These are phyloP conservation scores for Ganoderma lingzhi DNA, from an alignment of 1,284 basidiomycete species.

Conservation along the genomic window DNA sequence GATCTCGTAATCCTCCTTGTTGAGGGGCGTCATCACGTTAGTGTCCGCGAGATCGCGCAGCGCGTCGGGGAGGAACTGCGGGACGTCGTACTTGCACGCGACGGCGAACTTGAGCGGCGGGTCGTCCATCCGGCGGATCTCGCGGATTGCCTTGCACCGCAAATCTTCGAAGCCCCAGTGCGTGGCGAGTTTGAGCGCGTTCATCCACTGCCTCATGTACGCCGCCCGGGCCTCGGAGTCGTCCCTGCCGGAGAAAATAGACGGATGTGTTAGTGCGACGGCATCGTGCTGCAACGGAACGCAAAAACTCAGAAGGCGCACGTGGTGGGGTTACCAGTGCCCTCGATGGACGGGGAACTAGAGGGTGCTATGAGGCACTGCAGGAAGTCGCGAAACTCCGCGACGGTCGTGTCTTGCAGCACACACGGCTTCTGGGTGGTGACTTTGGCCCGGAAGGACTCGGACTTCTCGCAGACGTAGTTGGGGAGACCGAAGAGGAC, in stretches of 20 bases:
- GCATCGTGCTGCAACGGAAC: no score
- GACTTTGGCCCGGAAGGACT: background rate
- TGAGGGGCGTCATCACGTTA: background rate
- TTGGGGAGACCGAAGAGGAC: background rate
- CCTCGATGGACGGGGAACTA: background rate
- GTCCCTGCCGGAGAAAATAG: background rate
- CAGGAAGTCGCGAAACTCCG: constrained; percentile 3
- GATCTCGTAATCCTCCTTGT: constrained; percentile 4
- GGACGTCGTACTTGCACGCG: background rate
- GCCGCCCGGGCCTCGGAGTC: background rate
- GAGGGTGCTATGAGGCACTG: background rate
- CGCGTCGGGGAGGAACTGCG: background rate
- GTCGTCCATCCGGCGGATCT: background rate
- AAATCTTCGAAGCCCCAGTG: background rate
- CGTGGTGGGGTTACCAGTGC: background rate
- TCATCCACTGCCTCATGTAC: background rate
- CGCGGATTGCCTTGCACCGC: background rate
- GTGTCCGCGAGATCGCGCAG: background rate
- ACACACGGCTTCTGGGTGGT: background rate
- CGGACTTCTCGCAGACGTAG: background rate
- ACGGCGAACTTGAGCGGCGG: background rate
- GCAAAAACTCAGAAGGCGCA: background rate
- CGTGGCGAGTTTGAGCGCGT: background rate
- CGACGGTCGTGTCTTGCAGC: background rate
- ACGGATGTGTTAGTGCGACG: no score